Evolutionary conservation across 108 stramenopile species (phyloP).

Genomic region (Aurantiochytrium sp.): DNA sequence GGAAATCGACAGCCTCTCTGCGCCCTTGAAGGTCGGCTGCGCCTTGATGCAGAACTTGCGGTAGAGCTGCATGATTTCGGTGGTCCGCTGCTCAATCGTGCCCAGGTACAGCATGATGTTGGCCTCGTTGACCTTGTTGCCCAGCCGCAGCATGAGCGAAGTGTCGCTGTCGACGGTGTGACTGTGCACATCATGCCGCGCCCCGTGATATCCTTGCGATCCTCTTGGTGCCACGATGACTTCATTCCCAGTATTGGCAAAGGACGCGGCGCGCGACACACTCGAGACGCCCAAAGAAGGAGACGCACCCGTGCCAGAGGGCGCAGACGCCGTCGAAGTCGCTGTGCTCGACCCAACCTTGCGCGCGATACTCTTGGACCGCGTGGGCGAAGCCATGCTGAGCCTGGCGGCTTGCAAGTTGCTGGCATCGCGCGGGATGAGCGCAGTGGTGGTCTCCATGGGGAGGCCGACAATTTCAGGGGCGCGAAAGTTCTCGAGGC

Average conservation of each 20-base stretch:
- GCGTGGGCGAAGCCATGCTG: no score
- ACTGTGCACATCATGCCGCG: no score
- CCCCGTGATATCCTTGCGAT: no score
- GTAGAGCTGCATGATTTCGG: constrained; percentile 50
- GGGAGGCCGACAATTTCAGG: neutral
- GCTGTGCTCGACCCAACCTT: no score
- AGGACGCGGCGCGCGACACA: no score
- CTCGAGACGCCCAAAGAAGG: no score
- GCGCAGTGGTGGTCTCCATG: neutral
- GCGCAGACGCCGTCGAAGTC: no score
- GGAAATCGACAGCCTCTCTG: neutral
- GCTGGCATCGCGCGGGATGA: neutral
- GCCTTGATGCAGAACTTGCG: neutral
- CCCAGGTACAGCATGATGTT: constrained; percentile 73
- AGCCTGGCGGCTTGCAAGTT: no score
- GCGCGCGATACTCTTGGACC: no score
- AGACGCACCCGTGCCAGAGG: no score
- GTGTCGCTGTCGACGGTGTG: neutral
- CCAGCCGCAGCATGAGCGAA: neutral
- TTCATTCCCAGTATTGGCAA: no score
- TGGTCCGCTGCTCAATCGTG: constrained; percentile 65
- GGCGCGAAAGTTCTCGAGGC: constrained; percentile 44
- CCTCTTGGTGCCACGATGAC: no score
- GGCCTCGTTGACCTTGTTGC: constrained; percentile 59
- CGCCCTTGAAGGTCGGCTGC: neutral